phyloP scores from a whole-genome alignment of 1,284 basidiomycete species.

The Leccinum subrobustum region DNA sequence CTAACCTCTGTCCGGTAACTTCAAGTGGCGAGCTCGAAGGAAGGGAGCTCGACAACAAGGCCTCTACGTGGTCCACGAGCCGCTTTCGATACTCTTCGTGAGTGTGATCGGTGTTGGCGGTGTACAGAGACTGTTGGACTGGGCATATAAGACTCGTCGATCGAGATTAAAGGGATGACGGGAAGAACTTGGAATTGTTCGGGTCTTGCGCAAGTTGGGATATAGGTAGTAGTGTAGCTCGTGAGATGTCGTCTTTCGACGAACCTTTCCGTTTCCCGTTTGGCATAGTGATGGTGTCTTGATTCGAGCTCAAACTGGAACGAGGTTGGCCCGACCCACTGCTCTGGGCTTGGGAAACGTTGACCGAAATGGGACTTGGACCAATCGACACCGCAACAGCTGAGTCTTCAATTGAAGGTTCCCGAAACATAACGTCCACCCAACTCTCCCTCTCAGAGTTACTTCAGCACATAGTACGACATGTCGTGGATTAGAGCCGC shows the following conservation, averaged over 20 bases:
- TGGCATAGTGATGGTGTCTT: constrained; percentile 38
- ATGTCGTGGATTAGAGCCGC: constrained; percentile 14
- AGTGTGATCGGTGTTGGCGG: constrained; percentile 37
- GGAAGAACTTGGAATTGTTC: constrained; percentile 62
- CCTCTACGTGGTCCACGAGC: constrained; percentile 48
- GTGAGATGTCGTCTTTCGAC: constrained; percentile 67
- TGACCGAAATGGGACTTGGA: constrained; percentile 31
- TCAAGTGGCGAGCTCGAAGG: constrained; percentile 48
- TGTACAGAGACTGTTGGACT: constrained; percentile 55
- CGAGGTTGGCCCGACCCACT: constrained; percentile 44
- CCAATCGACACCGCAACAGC: constrained; percentile 25
- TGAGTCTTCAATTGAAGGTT: constrained; percentile 64
- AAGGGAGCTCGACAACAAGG: constrained; percentile 57
- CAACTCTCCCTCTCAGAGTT: constrained; percentile 81
- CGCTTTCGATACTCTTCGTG: constrained; percentile 42
- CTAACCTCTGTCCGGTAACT: constrained; percentile 37
- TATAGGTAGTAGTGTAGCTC: constrained; percentile 56
- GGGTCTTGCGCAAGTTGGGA: constrained; percentile 56
- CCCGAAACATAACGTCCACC: constrained; percentile 88
- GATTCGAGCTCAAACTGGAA: constrained; percentile 56
- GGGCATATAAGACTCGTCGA: constrained; percentile 44
- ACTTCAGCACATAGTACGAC: no score
- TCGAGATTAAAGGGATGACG: constrained; percentile 35
- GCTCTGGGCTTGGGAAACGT: constrained; percentile 21
- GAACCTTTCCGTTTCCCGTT: constrained; percentile 40